phyloP scores from a whole-genome alignment of 495 filamentous ascomycete species.

The Penicillium daleae region DNA sequence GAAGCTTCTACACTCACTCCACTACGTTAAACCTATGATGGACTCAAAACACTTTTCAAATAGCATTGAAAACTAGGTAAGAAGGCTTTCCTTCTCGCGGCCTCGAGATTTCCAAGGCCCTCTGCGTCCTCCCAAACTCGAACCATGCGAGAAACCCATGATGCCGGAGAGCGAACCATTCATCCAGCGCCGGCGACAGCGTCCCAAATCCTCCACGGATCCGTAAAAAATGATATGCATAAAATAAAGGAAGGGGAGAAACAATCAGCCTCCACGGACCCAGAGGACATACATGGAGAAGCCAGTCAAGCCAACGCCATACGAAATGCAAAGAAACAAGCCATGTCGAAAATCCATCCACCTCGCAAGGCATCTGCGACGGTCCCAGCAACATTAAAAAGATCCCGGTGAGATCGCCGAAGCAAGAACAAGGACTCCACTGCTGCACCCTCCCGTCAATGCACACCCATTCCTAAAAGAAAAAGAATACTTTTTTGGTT shows the following conservation, averaged over 20 bases:
- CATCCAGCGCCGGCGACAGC: conserved; percentile 44
- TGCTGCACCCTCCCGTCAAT: conserved; percentile 26
- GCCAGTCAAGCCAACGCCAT: conserved; percentile 56
- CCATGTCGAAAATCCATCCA: conserved; percentile 36
- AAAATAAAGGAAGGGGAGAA: conserved; percentile 36
- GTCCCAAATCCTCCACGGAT: conserved; percentile 46
- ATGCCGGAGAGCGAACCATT: conserved; percentile 33
- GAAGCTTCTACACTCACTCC: no score
- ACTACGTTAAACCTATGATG: background rate
- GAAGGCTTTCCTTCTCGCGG: conserved; percentile 34
- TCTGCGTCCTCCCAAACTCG: conserved; percentile 23
- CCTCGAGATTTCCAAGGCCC: conserved; percentile 19
- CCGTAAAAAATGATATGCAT: conserved; percentile 41
- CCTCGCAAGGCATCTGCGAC: conserved; percentile 1
- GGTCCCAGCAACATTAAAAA: conserved; percentile 6
- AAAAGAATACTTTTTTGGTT: background rate
- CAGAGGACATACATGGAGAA: conserved; percentile 38
- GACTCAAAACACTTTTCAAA: conserved; percentile 27
- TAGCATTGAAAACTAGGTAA: conserved; percentile 31
- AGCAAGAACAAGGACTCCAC: background rate
- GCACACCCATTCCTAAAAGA: conserved; percentile 22
- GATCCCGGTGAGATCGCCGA: background rate
- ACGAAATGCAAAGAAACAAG: conserved; percentile 50
- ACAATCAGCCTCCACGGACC: conserved; percentile 44
- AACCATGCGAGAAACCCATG: conserved; percentile 25